Base-by-base conservation (phyloP, 2,329 filamentous ascomycete genomes). In the Lachnellula cervina region DNA sequence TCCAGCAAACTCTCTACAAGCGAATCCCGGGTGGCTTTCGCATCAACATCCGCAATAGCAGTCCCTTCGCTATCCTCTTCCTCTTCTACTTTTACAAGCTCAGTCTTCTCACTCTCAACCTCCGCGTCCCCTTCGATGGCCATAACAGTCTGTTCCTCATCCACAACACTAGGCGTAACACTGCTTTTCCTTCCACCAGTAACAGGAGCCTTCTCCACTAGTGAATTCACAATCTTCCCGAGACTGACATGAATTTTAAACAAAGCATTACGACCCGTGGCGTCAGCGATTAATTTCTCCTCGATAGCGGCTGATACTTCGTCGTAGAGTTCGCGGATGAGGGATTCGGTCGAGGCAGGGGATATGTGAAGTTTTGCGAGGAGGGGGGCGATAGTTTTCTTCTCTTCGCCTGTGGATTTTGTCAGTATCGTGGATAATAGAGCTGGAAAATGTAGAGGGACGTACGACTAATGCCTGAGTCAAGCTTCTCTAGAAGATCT, bases 301-400 rank as follows among this genome's bases (percentile, higher is more conserved):
- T 89, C 84, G 3, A 89, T 84, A 1, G 85, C 84, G 32, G 81
- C 76, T 34, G 80, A 75, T 47, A 87, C 74, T 47, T 82, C 76
- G 34, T 78, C 75, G 69, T 86, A 84, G 37, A 83, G 67, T 40
- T 79, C 75, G 60, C 81, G 74, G 58, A 86, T 74, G 64, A 81
- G 82, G 21, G 80, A 76, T 59, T 83, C 78, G 0, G 77, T 77
- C 0, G 84, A 84, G 1, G 86, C 77, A 0, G 89, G 80, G 1
- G 87, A 85, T 48, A 97, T 80, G 68, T 92, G 84, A 2, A 97
- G 77, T 72, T 97, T 97, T 62, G 84, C 84, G 1, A 97, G 80
- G 48, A 97, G 81, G 0, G 85, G 81, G 28, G 89, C 84, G 9
- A 94, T 75, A 1, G 87, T 80, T 70, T 95, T 97, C 74, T 89